Conservation (phyloP, 1,139 yeast genomes). For the Taphrina sp. region DNA sequence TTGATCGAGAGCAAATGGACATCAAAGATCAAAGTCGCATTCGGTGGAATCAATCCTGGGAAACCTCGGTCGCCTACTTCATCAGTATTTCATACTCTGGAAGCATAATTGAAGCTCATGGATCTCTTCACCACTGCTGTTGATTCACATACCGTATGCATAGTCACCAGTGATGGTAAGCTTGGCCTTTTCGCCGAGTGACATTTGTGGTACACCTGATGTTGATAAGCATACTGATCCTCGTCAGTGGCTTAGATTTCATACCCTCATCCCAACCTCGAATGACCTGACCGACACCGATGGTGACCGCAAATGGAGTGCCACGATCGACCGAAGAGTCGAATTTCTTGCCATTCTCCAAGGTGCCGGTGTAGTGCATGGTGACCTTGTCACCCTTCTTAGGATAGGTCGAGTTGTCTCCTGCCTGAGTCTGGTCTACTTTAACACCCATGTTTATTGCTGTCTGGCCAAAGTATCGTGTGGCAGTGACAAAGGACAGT, state of each 20-base stretch:
- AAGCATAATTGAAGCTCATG: neutral
- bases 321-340: constrained; percentile 94
- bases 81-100: neutral
- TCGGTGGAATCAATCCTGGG: constrained; percentile 95
- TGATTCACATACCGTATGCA: constrained; percentile 64
- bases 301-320: constrained; percentile 78
- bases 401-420: constrained; percentile 32
- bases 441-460: constrained; percentile 34
- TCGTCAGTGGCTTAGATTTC: too few relatives aligned
- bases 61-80: constrained; percentile 59
- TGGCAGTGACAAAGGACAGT: too few relatives aligned
- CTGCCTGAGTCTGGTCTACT: constrained; percentile 26
- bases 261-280: constrained; percentile 81
- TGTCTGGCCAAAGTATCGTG: too few relatives aligned
- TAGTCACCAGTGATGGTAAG: constrained; percentile 84
- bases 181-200: constrained; percentile 87
- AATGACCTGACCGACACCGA: constrained; percentile 96
- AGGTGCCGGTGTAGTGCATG: constrained; percentile 92
- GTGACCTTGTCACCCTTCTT: constrained; percentile 38
- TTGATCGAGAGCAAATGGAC: constrained; percentile 35
- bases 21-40: constrained; percentile 65
- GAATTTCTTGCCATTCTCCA: constrained; percentile 90
- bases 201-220: constrained; percentile 80
- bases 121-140: neutral
- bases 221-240: too few relatives aligned